Evolutionary conservation across 2,329 filamentous ascomycete genomes (phyloP).

Genomic region (Apiospora phragmitis): DNA sequence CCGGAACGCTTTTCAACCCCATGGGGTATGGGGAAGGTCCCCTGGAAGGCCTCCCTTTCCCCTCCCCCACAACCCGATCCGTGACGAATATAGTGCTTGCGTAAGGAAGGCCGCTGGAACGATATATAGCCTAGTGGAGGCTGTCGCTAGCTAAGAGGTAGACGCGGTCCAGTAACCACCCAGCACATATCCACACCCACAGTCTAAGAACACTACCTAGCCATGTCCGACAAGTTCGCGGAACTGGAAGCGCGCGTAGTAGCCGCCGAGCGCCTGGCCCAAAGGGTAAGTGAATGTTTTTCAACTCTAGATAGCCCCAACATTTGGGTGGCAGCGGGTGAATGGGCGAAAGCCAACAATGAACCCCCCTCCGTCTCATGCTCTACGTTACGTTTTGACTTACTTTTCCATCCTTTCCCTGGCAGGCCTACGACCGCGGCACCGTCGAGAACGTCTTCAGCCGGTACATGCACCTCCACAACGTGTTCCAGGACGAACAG

Average conservation of each 20-base stretch:
- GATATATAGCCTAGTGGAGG: not conserved
- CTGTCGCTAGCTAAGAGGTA: not conserved
- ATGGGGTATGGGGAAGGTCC: not conserved
- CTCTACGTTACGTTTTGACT: no score
- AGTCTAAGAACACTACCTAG: no score
- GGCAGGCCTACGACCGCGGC: not conserved
- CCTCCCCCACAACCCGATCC: constrained; percentile 1
- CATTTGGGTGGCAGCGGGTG: no score
- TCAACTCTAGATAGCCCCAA: no score
- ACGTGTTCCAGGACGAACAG: not conserved
- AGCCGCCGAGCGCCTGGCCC: not conserved
- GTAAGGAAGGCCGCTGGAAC: not conserved
- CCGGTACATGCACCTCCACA: constrained; percentile 8
- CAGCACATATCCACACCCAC: not conserved
- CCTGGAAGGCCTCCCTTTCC: not conserved
- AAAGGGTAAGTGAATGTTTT: not conserved
- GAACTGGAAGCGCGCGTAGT: not conserved
- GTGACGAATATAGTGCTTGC: not conserved
- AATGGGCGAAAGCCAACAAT: not conserved
- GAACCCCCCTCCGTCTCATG: not conserved
- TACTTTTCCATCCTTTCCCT: not conserved
- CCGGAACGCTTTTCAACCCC: not conserved
- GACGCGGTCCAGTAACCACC: not conserved
- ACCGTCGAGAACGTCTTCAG: constrained; percentile 7
- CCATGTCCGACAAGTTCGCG: not conserved